These are phyloP conservation scores for Isabelozyma rhagii DNA, from an alignment of 805 yeast genomes.

Conservation along the genomic window DNA sequence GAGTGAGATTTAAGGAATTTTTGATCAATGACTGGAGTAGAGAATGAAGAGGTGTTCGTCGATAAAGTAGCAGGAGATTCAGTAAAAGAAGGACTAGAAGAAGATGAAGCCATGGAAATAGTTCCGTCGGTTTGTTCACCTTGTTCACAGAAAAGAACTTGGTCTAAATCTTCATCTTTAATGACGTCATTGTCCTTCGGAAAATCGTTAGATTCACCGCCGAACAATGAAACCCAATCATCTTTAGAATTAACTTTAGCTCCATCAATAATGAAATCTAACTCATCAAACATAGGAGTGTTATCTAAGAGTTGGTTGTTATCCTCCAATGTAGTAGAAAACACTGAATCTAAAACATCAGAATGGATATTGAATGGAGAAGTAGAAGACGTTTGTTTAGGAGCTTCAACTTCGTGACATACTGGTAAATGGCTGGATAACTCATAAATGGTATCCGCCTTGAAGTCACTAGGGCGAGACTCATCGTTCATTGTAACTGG, in stretches of 20 bases:
- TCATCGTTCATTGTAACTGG: constrained; percentile 3
- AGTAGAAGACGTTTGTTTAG: constrained; percentile 7
- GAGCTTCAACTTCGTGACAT: background rate
- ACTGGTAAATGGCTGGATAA: constrained; percentile 25
- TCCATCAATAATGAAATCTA: constrained; percentile 41
- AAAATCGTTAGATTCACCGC: constrained; percentile 11
- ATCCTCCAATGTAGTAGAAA: constrained; percentile 37
- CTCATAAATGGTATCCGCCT: constrained; percentile 12
- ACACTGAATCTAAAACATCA: constrained; percentile 50
- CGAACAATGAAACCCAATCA: constrained; percentile 65
- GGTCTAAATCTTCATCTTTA: constrained; percentile 11
- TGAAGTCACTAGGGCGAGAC: background rate
- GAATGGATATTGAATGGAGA: constrained; percentile 55
- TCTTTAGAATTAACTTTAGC: constrained; percentile 37
- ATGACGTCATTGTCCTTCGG: background rate
- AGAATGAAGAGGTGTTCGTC: constrained; percentile 26
- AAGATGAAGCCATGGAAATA: constrained; percentile 15
- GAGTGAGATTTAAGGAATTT: constrained; percentile 5
- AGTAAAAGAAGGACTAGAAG: constrained; percentile 1
- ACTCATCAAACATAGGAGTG: constrained; percentile 63
- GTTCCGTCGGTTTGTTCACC: constrained; percentile 6
- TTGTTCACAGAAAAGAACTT: constrained; percentile 1
- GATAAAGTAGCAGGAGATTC: constrained; percentile 7
- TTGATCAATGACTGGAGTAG: constrained; percentile 31
- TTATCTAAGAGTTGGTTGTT: constrained; percentile 30